Conservation (phyloP, 1,284 basidiomycete genomes). For the Microbotryum scabiosae region DNA sequence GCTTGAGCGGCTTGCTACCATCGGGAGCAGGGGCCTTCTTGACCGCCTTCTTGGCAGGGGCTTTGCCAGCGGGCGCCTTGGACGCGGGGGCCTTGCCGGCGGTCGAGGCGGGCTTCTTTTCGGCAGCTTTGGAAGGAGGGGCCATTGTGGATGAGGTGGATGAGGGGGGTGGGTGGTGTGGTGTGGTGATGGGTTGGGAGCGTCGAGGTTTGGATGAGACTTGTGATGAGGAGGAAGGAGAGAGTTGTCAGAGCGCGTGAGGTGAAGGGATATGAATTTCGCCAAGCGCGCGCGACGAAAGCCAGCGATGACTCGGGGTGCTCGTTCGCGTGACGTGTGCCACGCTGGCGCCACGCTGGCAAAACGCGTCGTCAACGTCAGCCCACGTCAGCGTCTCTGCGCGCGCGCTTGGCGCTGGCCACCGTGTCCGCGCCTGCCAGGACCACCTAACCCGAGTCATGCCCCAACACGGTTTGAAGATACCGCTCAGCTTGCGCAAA, state of each 20-base stretch:
- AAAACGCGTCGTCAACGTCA: too few species aligned
- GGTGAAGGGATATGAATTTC: too few species aligned
- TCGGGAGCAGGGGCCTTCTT: slow-evolving; percentile 45
- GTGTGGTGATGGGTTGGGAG: neutral
- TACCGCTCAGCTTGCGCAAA: too few species aligned
- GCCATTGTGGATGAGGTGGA: neutral
- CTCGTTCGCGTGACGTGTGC: too few species aligned
- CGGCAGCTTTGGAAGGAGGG: neutral
- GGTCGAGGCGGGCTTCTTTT: slow-evolving; percentile 39
- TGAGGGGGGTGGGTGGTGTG: neutral
- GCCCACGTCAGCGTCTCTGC: too few species aligned
- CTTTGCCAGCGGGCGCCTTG: slow-evolving; percentile 68
- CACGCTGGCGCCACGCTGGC: too few species aligned
- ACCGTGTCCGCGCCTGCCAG: too few species aligned
- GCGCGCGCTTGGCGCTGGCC: too few species aligned
- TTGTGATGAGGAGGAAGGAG: slow-evolving; percentile 21
- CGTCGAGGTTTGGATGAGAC: neutral
- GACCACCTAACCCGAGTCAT: too few species aligned
- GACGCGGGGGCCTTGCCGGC: slow-evolving; percentile 50
- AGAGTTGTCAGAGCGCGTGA: neutral
- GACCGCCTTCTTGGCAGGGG: slow-evolving; percentile 59
- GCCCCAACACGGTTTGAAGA: too few species aligned
- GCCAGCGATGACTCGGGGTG: too few species aligned
- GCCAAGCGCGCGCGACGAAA: too few species aligned
- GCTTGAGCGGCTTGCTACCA: slow-evolving; percentile 81